Conservation (phyloP, 352 stramenopile species). For the Pythium sp. region DNA sequence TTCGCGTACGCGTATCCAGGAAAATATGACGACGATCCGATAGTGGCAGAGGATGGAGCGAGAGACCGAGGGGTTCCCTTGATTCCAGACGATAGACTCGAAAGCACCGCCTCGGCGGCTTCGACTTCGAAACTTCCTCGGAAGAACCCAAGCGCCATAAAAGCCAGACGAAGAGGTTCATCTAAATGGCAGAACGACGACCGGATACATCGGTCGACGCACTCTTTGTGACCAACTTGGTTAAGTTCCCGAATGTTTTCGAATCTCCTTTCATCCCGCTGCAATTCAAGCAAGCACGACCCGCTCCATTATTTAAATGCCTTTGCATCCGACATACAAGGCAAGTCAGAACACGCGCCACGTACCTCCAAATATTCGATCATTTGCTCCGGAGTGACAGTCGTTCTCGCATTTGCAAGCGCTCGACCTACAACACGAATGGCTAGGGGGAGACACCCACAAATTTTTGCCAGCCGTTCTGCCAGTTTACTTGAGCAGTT, state of each 20-base stretch:
- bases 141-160: constrained; percentile 84
- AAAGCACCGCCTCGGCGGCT: constrained; percentile 67
- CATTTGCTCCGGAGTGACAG: constrained; percentile 73
- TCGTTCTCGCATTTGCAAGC: constrained; percentile 72
- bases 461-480: constrained; percentile 65
- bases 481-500: constrained; percentile 60
- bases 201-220: constrained; percentile 74
- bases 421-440: constrained; percentile 76
- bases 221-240: constrained; percentile 75
- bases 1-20: constrained; percentile 54
- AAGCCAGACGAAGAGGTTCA: constrained; percentile 62
- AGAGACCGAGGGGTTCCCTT: constrained; percentile 22
- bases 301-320: neutral
- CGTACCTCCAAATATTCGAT: constrained; percentile 72
- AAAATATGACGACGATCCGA: constrained; percentile 38
- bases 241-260: constrained; percentile 75
- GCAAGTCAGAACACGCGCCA: neutral
- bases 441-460: constrained; percentile 74
- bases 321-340: neutral
- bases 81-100: constrained; percentile 31
- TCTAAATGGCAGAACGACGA: constrained; percentile 81
- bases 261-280: constrained; percentile 66
- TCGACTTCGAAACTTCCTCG: constrained; percentile 72
- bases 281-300: constrained; percentile 1
- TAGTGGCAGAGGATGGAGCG: constrained; percentile 29